phyloP scores from a whole-genome alignment of 345 rosid genomes.

The Citrus hindsii region DNA sequence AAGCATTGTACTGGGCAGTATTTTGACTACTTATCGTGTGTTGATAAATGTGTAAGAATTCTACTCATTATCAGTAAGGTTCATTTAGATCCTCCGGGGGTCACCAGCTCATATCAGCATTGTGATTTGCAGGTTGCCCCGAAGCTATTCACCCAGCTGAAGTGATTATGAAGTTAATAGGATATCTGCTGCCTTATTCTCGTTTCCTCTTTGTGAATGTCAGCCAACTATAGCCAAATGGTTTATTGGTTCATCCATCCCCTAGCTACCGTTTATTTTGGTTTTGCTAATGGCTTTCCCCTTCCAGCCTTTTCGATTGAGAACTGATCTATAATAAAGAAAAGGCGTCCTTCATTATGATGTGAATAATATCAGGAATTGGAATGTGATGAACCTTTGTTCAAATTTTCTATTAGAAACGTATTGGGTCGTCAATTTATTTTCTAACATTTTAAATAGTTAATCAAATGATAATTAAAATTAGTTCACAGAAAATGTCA shows the following conservation, averaged over 20 bases:
- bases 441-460: too few relatives aligned
- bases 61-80: not conserved
- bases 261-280: not conserved
- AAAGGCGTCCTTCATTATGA: too few relatives aligned
- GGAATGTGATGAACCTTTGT: not conserved
- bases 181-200: not conserved
- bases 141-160: slow-evolving; percentile 17
- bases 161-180: slow-evolving; percentile 14
- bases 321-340: not conserved
- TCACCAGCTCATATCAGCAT: not conserved
- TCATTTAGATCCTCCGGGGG: not conserved
- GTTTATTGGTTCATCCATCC: slow-evolving; percentile 1
- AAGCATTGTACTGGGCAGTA: slow-evolving; percentile 42
- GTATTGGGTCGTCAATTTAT: too few relatives aligned
- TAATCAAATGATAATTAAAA: too few relatives aligned
- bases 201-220: not conserved
- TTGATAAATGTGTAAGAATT: slow-evolving; percentile 31
- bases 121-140: slow-evolving; percentile 40
- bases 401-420: too few relatives aligned
- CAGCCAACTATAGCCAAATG: not conserved
- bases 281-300: not conserved
- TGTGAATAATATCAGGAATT: not conserved
- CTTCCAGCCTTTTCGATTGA: not conserved
- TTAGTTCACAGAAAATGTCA: too few relatives aligned
- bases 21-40: slow-evolving; percentile 31